Evolutionary conservation across 2,329 filamentous ascomycete genomes (phyloP).

Genomic region (Aspergillus versicolor): DNA sequence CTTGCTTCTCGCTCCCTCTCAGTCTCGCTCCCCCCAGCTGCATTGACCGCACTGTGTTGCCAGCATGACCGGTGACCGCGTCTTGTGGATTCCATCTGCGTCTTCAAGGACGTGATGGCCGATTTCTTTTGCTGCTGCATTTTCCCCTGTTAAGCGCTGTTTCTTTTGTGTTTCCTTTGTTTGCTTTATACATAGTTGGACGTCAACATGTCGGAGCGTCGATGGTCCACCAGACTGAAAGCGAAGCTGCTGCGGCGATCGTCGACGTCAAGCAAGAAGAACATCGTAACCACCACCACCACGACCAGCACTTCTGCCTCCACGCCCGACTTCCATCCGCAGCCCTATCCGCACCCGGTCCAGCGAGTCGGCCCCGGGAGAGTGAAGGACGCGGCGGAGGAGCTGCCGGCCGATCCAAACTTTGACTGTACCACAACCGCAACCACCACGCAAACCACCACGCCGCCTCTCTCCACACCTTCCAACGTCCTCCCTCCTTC

Average conservation of each 20-base stretch:
- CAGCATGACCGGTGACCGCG: not conserved
- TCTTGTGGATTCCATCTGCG: conserved; percentile 12
- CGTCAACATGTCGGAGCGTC: conserved; percentile 32
- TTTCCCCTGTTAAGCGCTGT: not conserved
- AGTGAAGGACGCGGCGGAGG: conserved; percentile 6
- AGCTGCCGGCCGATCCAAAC: conserved; percentile 14
- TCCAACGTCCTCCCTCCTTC: conserved; percentile 1
- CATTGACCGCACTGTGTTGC: not conserved
- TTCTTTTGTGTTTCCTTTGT: not conserved
- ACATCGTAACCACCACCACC: conserved; percentile 5
- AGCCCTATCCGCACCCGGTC: not conserved
- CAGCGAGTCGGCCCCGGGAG: not conserved
- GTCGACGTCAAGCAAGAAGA: conserved; percentile 24
- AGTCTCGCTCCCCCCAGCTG: not conserved
- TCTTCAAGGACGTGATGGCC: conserved; percentile 8
- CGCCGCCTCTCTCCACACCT: conserved; percentile 12
- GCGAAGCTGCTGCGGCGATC: conserved; percentile 39
- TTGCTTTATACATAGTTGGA: not conserved
- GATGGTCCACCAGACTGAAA: conserved; percentile 36
- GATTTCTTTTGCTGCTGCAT: not conserved
- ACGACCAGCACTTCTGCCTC: conserved; percentile 8
- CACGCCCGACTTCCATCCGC: conserved; percentile 1
- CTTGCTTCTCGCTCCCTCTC: too few species aligned
- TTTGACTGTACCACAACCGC: not conserved
- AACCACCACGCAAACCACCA: not conserved